Percentiles rank a stretch among this genome's conserved stretches.
Conservation (phyloP, 257 asterid genomes). For the Paraleonurus japonicus region DNA sequence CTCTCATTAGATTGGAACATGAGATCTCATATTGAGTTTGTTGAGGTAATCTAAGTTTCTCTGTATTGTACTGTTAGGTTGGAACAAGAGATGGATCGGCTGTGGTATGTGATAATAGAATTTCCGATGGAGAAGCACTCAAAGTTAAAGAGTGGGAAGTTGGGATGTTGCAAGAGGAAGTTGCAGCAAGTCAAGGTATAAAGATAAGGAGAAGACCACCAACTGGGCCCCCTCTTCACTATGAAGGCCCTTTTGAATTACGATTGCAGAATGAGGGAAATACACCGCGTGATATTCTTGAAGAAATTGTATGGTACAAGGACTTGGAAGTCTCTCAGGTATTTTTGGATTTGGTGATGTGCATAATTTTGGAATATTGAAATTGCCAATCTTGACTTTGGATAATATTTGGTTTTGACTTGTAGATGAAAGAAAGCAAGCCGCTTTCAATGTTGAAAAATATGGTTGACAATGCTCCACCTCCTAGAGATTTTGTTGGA, state of each 20-base stretch:
- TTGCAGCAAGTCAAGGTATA: slow-evolving; percentile 86
- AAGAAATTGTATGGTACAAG: slow-evolving; percentile 92
- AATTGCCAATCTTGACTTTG: neutral
- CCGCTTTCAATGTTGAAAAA: slow-evolving; percentile 53
- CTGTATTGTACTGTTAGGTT: slow-evolving; percentile 24
- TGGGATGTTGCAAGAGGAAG: slow-evolving; percentile 67
- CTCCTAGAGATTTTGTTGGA: slow-evolving; percentile 79
- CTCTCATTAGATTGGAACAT: neutral
- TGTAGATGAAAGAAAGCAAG: slow-evolving; percentile 65
- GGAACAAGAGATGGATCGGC: slow-evolving; percentile 50
- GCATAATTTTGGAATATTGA: slow-evolving; percentile 1
- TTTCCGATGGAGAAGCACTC: slow-evolving; percentile 59
- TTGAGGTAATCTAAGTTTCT: neutral
- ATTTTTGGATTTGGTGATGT: slow-evolving; percentile 19
- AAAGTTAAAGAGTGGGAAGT: slow-evolving; percentile 81
- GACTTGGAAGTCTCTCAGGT: slow-evolving; percentile 83
- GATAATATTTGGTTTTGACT: slow-evolving; percentile 8
- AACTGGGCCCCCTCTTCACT: slow-evolving; percentile 71
- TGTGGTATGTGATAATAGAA: slow-evolving; percentile 28
- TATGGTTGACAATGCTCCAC: slow-evolving; percentile 56
- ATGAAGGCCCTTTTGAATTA: slow-evolving; percentile 85
- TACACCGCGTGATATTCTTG: slow-evolving; percentile 71
- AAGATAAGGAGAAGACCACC: slow-evolving; percentile 80
- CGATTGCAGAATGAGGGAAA: slow-evolving; percentile 56
- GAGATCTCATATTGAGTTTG: neutral